These are phyloP conservation scores for Salvia miltiorrhiza DNA, from an alignment of 257 asterid genomes.

Conservation along the genomic window DNA sequence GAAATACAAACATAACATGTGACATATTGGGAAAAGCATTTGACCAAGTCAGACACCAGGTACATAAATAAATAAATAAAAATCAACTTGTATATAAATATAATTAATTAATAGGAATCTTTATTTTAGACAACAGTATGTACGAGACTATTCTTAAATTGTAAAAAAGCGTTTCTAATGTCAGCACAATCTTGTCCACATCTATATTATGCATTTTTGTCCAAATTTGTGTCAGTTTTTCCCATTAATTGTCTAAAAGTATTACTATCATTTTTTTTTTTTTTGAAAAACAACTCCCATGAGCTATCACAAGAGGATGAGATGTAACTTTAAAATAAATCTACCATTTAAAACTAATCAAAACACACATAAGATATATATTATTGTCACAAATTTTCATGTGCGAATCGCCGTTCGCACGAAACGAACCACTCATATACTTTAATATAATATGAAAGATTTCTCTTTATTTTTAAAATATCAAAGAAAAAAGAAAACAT, in stretches of 20 bases:
- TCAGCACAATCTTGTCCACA: constrained; percentile 14
- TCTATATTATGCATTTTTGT: background rate
- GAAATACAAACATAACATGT: constrained; percentile 16
- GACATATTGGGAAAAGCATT: constrained; percentile 29
- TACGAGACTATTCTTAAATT: constrained; percentile 9
- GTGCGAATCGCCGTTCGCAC: too few relatives aligned
- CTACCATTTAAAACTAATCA: too few relatives aligned
- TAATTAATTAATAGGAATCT: background rate
- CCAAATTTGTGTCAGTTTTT: background rate
- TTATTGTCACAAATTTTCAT: too few relatives aligned
- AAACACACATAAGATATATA: too few relatives aligned
- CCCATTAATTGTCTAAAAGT: background rate
- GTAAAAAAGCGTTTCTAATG: constrained; percentile 9
- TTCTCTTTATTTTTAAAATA: too few relatives aligned
- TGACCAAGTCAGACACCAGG: constrained; percentile 27
- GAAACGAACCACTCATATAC: too few relatives aligned
- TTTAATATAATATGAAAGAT: too few relatives aligned
- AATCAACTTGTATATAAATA: background rate
- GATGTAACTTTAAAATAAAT: too few relatives aligned
- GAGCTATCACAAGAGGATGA: too few relatives aligned
- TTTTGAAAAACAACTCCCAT: too few relatives aligned
- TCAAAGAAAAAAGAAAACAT: too few relatives aligned
- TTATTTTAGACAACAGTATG: background rate
- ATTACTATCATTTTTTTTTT: too few relatives aligned
- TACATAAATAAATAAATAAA: background rate